These are phyloP conservation scores for Euryodendron excelsum DNA, from an alignment of 148 eudicot species.

Conservation along the genomic window DNA sequence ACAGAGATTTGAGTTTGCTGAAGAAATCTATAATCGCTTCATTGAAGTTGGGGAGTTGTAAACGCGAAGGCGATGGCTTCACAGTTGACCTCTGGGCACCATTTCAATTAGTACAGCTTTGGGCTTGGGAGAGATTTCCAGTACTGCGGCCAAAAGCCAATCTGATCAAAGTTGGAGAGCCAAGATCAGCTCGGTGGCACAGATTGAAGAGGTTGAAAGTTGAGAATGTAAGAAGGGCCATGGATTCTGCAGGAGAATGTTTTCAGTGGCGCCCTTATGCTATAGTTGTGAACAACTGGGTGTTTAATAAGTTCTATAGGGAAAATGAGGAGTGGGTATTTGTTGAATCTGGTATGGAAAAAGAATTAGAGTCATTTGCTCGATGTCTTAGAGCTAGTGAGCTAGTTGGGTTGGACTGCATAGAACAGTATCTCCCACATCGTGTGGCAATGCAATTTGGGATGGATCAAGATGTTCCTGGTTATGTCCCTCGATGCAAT, in stretches of 20 bases:
- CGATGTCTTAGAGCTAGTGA: slow-evolving; percentile 32
- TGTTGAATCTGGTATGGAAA: slow-evolving; percentile 14
- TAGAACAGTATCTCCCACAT: slow-evolving; percentile 47
- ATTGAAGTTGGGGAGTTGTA: no score
- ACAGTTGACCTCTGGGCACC: slow-evolving; percentile 8
- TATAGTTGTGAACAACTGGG: slow-evolving; percentile 10
- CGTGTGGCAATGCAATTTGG: no score
- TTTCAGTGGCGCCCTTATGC: slow-evolving; percentile 47
- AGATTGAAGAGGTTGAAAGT: background rate
- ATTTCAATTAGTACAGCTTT: slow-evolving; percentile 44
- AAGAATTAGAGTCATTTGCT: slow-evolving; percentile 27
- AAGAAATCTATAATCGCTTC: background rate
- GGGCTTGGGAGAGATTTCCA: slow-evolving; percentile 58
- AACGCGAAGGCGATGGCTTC: no score
- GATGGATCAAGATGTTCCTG: no score
- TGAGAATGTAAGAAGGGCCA: background rate
- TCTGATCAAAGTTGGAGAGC: background rate
- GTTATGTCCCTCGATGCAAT: slow-evolving; percentile 1
- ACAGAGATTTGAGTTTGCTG: slow-evolving; percentile 12
- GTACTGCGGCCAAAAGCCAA: slow-evolving; percentile 1
- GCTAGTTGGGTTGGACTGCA: slow-evolving; percentile 40
- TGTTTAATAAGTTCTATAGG: slow-evolving; percentile 19
- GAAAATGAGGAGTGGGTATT: slow-evolving; percentile 13
- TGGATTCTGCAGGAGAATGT: slow-evolving; percentile 12
- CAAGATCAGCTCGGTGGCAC: slow-evolving; percentile 33